Percentiles rank a stretch among this genome's conserved stretches.
phyloP scores from a whole-genome alignment of 169 alveolate genomes.

The Cardiosporidium cionae region DNA sequence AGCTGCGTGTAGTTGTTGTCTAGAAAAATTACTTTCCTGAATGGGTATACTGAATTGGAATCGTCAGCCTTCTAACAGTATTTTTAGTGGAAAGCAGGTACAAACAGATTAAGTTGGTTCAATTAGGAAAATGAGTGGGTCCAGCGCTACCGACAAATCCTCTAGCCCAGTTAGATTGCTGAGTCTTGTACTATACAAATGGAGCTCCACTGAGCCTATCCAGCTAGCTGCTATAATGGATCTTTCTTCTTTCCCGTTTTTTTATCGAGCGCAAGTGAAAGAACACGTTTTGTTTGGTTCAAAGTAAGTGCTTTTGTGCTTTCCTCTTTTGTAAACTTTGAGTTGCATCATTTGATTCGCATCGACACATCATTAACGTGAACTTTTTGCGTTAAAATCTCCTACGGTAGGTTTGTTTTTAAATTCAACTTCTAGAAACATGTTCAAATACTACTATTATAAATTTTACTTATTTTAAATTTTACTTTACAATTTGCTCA shows the following conservation, averaged over 20 bases:
- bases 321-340: neutral
- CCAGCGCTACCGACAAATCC: too few species aligned
- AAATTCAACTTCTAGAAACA: neutral
- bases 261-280: conserved; percentile 51
- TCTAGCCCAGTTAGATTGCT: too few species aligned
- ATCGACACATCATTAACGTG: neutral
- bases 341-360: neutral
- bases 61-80: too few species aligned
- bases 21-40: too few species aligned
- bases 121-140: too few species aligned
- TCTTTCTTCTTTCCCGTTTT: conserved; percentile 38
- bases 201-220: conserved; percentile 68
- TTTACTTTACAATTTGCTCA: neutral
- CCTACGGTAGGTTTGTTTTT: neutral
- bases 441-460: neutral
- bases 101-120: too few species aligned
- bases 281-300: conserved; percentile 60
- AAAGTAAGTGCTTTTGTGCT: conserved; percentile 13
- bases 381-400: too few species aligned
- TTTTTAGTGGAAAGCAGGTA: too few species aligned
- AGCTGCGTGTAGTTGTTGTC: too few species aligned
- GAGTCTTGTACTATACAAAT: conserved; percentile 56
- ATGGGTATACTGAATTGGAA: too few species aligned
- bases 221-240: conserved; percentile 44
- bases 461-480: neutral